phyloP scores from a whole-genome alignment of 177 flowering plant genomes.

The Tripterygium wilfordii region DNA sequence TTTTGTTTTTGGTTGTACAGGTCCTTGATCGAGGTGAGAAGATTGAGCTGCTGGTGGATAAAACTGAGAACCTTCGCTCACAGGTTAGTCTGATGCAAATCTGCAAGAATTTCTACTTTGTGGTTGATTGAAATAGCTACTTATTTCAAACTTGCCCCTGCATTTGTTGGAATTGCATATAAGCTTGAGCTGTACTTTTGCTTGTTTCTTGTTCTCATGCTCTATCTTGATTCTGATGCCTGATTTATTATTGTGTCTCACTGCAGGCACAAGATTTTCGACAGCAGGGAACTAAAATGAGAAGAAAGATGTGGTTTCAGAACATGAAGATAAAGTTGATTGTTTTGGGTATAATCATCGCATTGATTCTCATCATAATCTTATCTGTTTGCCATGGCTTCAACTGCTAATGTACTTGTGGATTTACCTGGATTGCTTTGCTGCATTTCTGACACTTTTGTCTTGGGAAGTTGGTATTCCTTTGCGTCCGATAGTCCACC shows the following conservation, averaged over 20 bases:
- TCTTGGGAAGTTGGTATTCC: constrained; percentile 1
- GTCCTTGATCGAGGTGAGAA: constrained; percentile 86
- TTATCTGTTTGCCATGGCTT: constrained; percentile 38
- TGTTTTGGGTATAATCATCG: constrained; percentile 29
- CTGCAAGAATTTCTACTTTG: neutral
- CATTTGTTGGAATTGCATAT: too few relatives aligned
- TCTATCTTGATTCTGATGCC: too few relatives aligned
- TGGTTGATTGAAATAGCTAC: neutral
- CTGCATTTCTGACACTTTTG: too few relatives aligned
- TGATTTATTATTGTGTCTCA: neutral
- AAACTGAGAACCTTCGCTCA: constrained; percentile 73
- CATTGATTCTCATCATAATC: constrained; percentile 31
- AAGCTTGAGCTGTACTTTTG: too few relatives aligned
- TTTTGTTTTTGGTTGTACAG: constrained; percentile 17
- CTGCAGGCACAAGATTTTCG: constrained; percentile 55
- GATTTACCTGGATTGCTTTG: constrained; percentile 3
- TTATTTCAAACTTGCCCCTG: neutral
- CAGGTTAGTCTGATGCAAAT: constrained; percentile 35
- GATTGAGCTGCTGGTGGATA: constrained; percentile 77
- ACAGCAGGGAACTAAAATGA: constrained; percentile 34
- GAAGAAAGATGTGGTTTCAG: constrained; percentile 43
- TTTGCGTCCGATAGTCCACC: neutral
- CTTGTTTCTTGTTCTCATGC: too few relatives aligned
- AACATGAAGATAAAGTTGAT: constrained; percentile 50
- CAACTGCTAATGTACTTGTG: constrained; percentile 15